Percentiles rank a stretch among this genome's conserved stretches.
These are phyloP conservation scores for Vitis labrusca DNA, from an alignment of 164 flowering plant genomes.

Conservation along the genomic window DNA sequence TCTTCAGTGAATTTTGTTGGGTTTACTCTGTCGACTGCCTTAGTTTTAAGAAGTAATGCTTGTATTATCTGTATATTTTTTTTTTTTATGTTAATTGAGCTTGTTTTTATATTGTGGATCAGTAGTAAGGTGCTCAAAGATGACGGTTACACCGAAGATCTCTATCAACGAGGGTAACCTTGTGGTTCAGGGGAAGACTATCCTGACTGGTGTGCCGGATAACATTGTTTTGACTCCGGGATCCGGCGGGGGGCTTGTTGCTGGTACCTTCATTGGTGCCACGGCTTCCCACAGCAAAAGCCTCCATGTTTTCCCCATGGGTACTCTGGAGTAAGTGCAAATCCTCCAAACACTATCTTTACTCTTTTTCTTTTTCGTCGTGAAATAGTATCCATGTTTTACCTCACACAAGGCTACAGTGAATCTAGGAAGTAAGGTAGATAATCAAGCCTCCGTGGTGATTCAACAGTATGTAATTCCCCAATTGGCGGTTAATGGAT, in stretches of 20 bases:
- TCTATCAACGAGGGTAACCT: constrained; percentile 75
- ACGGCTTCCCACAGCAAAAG: constrained; percentile 65
- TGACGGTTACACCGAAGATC: constrained; percentile 84
- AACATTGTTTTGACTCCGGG: constrained; percentile 84
- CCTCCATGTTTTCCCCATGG: constrained; percentile 86
- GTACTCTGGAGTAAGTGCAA: constrained; percentile 68
- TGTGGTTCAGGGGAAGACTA: constrained; percentile 89
- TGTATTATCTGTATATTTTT: neutral
- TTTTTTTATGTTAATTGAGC: neutral
- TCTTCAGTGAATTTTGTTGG: no score
- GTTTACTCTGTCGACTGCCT: no score
- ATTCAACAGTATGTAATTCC: no score
- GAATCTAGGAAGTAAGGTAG: no score
- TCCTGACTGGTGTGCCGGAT: constrained; percentile 80
- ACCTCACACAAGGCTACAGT: no score
- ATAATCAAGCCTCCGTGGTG: no score
- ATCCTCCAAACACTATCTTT: no score
- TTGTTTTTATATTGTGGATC: constrained; percentile 7
- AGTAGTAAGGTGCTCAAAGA: constrained; percentile 29
- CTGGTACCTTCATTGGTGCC: constrained; percentile 87
- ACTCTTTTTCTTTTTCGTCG: no score
- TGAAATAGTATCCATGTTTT: no score
- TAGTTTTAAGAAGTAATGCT: no score
- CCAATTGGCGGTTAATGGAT: no score
- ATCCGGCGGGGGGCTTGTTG: constrained; percentile 56